phyloP scores from a whole-genome alignment of 2,329 filamentous ascomycete species.

The Sclerotinia subarctica region DNA sequence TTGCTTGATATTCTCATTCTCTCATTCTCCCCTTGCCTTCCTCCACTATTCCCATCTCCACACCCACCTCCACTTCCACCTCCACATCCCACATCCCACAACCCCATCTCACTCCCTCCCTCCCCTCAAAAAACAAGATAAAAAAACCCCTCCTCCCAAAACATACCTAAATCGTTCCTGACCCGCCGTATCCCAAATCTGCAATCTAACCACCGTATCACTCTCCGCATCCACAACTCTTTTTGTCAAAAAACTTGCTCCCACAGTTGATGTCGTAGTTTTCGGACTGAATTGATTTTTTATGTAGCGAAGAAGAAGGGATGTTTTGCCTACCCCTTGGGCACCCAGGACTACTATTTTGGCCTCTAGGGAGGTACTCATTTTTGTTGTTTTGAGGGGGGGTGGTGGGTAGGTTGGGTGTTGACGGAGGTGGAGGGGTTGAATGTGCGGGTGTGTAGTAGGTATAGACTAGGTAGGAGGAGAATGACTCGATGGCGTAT shows the following conservation, averaged over 20 bases:
- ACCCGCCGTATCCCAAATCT: slow-evolving; percentile 95
- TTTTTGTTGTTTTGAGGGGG: background rate
- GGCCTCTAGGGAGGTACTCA: slow-evolving; percentile 59
- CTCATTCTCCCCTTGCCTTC: background rate
- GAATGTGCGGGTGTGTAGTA: background rate
- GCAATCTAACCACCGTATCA: slow-evolving; percentile 81
- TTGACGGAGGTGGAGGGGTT: background rate
- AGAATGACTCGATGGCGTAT: background rate
- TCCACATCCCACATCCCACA: background rate
- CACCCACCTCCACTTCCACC: background rate
- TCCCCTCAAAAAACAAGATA: background rate
- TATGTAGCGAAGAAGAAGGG: slow-evolving; percentile 67
- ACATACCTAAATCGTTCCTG: slow-evolving; percentile 80
- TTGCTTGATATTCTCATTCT: background rate
- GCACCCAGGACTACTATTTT: slow-evolving; percentile 81
- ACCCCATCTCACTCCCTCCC: too few species aligned
- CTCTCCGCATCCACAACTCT: slow-evolving; percentile 78
- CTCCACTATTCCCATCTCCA: background rate
- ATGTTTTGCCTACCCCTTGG: slow-evolving; percentile 78
- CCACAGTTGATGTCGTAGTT: slow-evolving; percentile 60
- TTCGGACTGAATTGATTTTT: slow-evolving; percentile 38
- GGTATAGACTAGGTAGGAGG: background rate
- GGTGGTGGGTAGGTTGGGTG: background rate
- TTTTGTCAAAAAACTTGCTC: slow-evolving; percentile 77
- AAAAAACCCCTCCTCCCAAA: background rate